phyloP scores from a whole-genome alignment of 495 filamentous ascomycete genomes.

The Hypoxylon trugodes region DNA sequence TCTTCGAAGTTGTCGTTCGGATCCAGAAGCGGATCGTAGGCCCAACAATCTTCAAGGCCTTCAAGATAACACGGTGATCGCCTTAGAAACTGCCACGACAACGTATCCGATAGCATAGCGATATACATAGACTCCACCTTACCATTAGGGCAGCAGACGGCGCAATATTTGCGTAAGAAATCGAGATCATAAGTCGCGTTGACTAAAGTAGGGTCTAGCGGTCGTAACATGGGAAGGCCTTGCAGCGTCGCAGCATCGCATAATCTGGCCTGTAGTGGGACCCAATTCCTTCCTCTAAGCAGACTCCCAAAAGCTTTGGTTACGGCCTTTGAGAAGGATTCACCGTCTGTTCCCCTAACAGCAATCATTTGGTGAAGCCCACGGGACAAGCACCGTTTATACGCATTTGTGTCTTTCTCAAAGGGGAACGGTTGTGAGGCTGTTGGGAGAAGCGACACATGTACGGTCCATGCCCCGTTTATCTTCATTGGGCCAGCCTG shows the following conservation, averaged over 20 bases:
- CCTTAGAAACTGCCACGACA: slow-evolving; percentile 56
- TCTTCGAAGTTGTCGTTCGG: slow-evolving; percentile 46
- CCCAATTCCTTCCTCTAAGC: slow-evolving; percentile 59
- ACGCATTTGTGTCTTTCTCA: slow-evolving; percentile 65
- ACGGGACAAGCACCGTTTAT: slow-evolving; percentile 64
- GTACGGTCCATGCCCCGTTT: slow-evolving; percentile 60
- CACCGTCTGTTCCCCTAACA: slow-evolving; percentile 55
- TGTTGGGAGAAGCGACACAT: slow-evolving; percentile 63
- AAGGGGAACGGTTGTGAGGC: slow-evolving; percentile 63
- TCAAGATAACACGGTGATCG: slow-evolving; percentile 56
- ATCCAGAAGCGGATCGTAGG: slow-evolving; percentile 58
- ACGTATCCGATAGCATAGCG: slow-evolving; percentile 58
- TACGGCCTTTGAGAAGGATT: slow-evolving; percentile 57
- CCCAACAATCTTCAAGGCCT: slow-evolving; percentile 61
- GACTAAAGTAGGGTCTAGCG: slow-evolving; percentile 52
- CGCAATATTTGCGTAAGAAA: slow-evolving; percentile 59
- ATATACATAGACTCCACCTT: slow-evolving; percentile 65
- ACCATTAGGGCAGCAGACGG: slow-evolving; percentile 58
- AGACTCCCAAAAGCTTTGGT: slow-evolving; percentile 58
- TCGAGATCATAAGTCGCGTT: slow-evolving; percentile 53
- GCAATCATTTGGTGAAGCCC: slow-evolving; percentile 63
- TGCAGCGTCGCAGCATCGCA: slow-evolving; percentile 62
- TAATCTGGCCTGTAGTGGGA: slow-evolving; percentile 63
- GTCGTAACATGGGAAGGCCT: slow-evolving; percentile 64
- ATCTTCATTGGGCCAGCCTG: slow-evolving; percentile 19